These are phyloP conservation scores for Lodderomyces parapsilosis DNA, from an alignment of 1,139 yeast species.

Conservation along the genomic window DNA sequence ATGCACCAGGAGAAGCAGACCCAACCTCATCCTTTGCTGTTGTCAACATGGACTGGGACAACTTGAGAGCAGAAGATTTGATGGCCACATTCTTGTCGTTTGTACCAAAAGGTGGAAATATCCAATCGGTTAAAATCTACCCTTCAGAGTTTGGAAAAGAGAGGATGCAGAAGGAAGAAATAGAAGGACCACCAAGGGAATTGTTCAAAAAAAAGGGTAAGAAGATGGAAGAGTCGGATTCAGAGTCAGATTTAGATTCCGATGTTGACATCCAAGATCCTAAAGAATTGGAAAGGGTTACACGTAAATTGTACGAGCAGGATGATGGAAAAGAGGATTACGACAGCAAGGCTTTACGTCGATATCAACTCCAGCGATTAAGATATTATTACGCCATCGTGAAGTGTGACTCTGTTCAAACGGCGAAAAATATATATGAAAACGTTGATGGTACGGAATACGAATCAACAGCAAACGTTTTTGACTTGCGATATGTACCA, in stretches of 20 bases:
- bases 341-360: conserved; percentile 66
- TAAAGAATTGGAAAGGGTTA: conserved; percentile 50
- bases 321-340: conserved; percentile 72
- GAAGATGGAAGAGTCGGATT: conserved; percentile 20
- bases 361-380: conserved; percentile 82
- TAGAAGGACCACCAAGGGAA: conserved; percentile 91
- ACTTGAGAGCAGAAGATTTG: conserved; percentile 78
- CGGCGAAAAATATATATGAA: conserved; percentile 76
- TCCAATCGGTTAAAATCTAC: conserved; percentile 69
- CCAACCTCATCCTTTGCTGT: conserved; percentile 83
- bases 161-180: conserved; percentile 85
- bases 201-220: conserved; percentile 50
- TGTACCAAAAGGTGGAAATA: conserved; percentile 73
- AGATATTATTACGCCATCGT: conserved; percentile 95
- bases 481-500: conserved; percentile 90
- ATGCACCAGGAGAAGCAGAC: conserved; percentile 78
- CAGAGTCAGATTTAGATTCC: conserved; percentile 38
- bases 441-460: conserved; percentile 94
- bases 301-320: conserved; percentile 67
- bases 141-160: conserved; percentile 95
- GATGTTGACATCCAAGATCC: conserved; percentile 46
- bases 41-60: conserved; percentile 98
- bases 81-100: conserved; percentile 90
- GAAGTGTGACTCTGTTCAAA: conserved; percentile 68
- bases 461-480: conserved; percentile 92